A percentile compares a stretch with the other conserved stretches of the same genome.
Evolutionary conservation across 768 basidiomycete genomes (phyloP).

Genomic region (Serendipita vermifera): DNA sequence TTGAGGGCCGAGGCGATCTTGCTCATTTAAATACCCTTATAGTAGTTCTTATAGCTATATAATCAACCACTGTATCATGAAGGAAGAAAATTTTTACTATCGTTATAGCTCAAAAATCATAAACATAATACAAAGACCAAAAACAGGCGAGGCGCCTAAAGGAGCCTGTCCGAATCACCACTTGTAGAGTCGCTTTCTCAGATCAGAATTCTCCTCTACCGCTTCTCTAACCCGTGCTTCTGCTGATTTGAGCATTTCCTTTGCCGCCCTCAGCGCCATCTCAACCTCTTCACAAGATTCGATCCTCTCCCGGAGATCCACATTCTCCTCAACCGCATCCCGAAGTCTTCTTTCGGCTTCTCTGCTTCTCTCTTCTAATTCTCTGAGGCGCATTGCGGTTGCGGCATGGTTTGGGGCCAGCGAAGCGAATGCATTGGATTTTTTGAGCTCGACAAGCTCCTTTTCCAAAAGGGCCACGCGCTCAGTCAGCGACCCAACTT

Average conservation of each 20-base stretch:
- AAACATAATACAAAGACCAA: background rate
- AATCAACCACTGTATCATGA: too few relatives aligned
- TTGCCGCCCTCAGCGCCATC: background rate
- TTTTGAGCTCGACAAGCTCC: too few relatives aligned
- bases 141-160: background rate
- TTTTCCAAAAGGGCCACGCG: too few relatives aligned
- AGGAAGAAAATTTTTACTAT: too few relatives aligned
- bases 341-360: background rate
- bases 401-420: too few relatives aligned
- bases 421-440: too few relatives aligned
- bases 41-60: too few relatives aligned
- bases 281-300: background rate
- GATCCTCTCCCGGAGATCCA: background rate
- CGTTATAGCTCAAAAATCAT: too few relatives aligned
- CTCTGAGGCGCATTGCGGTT: too few relatives aligned
- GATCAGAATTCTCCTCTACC: background rate
- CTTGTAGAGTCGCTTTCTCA: background rate
- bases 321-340: constrained; percentile 8
- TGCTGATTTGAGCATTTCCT: background rate
- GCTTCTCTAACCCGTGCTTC: background rate
- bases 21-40: too few relatives aligned
- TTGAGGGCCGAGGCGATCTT: too few relatives aligned
- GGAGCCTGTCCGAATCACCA: background rate
- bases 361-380: background rate
- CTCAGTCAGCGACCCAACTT: too few relatives aligned